Percentiles rank a stretch among this genome's conserved stretches.
These are phyloP conservation scores for Verticillium tricorpus DNA, from an alignment of 2,329 filamentous ascomycete genomes.

Conservation along the genomic window DNA sequence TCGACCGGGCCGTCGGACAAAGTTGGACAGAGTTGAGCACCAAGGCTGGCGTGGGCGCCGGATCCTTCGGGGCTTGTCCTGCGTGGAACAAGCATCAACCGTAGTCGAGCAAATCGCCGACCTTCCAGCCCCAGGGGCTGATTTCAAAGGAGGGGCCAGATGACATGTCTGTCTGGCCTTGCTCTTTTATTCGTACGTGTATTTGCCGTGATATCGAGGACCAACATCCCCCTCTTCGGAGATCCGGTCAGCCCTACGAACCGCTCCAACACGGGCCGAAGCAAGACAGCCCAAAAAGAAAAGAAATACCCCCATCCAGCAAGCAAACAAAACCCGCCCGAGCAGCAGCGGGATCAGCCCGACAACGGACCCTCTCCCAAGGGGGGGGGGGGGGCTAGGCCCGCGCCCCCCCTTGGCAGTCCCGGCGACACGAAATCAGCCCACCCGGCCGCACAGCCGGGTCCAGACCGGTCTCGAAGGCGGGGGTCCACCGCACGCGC, in stretches of 20 bases:
- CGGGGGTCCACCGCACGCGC: background rate
- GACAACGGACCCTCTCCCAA: background rate
- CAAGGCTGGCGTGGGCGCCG: background rate
- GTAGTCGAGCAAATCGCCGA: background rate
- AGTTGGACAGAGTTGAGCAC: background rate
- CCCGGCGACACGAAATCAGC: background rate
- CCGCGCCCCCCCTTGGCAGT: background rate
- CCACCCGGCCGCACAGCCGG: constrained; percentile 3
- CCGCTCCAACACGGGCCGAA: background rate
- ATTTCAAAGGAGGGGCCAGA: background rate
- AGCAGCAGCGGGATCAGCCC: background rate
- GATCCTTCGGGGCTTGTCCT: background rate
- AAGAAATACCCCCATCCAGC: background rate
- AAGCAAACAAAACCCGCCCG: background rate
- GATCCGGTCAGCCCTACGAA: background rate
- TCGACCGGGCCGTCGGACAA: background rate
- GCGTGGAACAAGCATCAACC: background rate
- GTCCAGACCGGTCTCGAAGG: constrained; percentile 5
- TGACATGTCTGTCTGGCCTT: background rate
- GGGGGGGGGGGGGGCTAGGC: background rate
- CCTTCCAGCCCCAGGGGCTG: background rate
- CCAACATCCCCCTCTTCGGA: background rate
- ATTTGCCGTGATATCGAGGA: background rate
- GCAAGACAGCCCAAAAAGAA: background rate
- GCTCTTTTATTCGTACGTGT: background rate